Evolutionary conservation across 202 grass and related monocot genomes (phyloP).

Genomic region (Setaria italica): DNA sequence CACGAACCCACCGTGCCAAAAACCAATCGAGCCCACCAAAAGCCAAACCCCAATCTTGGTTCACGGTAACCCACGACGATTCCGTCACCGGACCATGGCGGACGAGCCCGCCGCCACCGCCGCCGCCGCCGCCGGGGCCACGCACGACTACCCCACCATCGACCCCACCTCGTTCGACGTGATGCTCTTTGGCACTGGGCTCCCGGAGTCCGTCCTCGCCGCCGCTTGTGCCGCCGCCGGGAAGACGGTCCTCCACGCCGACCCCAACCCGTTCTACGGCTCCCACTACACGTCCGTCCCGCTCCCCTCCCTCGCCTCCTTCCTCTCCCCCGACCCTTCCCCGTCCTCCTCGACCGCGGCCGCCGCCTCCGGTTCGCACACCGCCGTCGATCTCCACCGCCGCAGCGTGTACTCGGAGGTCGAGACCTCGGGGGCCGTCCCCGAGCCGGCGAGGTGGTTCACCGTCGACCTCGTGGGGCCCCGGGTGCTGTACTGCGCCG

Average conservation of each 20-base stretch:
- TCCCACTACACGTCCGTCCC: constrained; percentile 84
- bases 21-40: neutral
- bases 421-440: constrained; percentile 57
- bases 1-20: neutral
- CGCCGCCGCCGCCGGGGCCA: neutral
- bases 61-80: too few species aligned
- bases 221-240: constrained; percentile 71
- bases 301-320: constrained; percentile 52
- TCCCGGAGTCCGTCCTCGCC: constrained; percentile 80
- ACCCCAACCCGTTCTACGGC: constrained; percentile 83
- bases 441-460: constrained; percentile 67
- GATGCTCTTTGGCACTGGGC: constrained; percentile 78
- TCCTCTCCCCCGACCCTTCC: constrained; percentile 49
- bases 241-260: constrained; percentile 93
- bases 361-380: neutral
- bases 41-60: neutral
- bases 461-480: constrained; percentile 71
- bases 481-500: constrained; percentile 85
- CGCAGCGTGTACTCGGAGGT: constrained; percentile 61
- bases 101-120: constrained; percentile 19
- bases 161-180: constrained; percentile 84
- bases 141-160: constrained; percentile 62
- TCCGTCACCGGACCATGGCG: constrained; percentile 31
- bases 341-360: neutral
- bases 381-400: constrained; percentile 51